Evolutionary conservation across 83 land plant species (phyloP).

Genomic region (Picea mariana): DNA sequence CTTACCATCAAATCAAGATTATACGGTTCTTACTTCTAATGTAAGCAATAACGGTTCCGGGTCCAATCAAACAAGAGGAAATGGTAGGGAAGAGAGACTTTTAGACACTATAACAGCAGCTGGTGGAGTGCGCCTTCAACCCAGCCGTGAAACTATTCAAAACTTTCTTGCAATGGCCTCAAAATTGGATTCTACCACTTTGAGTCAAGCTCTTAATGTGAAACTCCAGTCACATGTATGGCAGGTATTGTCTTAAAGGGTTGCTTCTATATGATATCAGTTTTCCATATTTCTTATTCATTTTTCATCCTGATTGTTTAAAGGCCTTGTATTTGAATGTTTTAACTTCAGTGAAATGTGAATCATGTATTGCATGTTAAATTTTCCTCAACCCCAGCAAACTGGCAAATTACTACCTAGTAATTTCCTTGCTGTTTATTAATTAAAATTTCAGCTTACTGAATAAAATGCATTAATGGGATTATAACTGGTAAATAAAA

Average conservation of each 20-base stretch:
- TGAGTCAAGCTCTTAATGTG: constrained; percentile 66
- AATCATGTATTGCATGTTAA: background rate
- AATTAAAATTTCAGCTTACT: too few relatives aligned
- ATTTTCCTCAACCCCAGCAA: too few relatives aligned
- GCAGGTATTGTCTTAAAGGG: constrained; percentile 63
- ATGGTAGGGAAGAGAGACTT: constrained; percentile 67
- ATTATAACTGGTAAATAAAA: too few relatives aligned
- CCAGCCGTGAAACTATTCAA: constrained; percentile 91
- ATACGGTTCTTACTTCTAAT: constrained; percentile 19
- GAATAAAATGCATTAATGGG: too few relatives aligned
- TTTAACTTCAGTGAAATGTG: background rate
- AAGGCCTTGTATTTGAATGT: background rate
- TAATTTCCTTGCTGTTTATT: too few relatives aligned
- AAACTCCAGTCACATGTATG: constrained; percentile 85
- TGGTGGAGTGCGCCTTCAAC: constrained; percentile 98
- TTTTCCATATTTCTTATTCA: background rate
- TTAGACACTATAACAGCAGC: constrained; percentile 79
- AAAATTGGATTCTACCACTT: constrained; percentile 67
- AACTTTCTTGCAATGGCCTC: constrained; percentile 66
- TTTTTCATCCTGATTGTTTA: background rate
- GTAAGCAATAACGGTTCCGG: constrained; percentile 31
- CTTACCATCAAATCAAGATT: constrained; percentile 37
- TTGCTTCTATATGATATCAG: background rate
- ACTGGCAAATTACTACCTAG: too few relatives aligned
- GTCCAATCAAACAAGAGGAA: constrained; percentile 30